A percentile compares a stretch with the other conserved stretches of the same genome.
These are phyloP conservation scores for Hirschfeldia incana DNA, from an alignment of 345 rosid species.

Conservation along the genomic window DNA sequence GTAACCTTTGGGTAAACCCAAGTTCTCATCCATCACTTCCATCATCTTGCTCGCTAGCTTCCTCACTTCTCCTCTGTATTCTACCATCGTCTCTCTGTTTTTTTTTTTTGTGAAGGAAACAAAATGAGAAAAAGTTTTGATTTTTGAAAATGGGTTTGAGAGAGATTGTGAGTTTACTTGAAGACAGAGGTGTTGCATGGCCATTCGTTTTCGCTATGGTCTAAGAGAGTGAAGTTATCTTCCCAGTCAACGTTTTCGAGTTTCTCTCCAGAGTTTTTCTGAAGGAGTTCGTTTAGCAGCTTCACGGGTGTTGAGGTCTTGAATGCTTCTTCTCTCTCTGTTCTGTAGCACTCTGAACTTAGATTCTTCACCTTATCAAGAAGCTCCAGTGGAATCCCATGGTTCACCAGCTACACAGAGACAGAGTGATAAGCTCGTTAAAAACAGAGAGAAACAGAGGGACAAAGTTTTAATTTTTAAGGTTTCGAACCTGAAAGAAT, in stretches of 20 bases:
- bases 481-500: slow-evolving; percentile 70
- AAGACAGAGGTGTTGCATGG: slow-evolving; percentile 56
- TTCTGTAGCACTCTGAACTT: slow-evolving; percentile 52
- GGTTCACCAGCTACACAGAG: slow-evolving; percentile 64
- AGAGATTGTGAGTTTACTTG: slow-evolving; percentile 49
- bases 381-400: slow-evolving; percentile 71
- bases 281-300: slow-evolving; percentile 46
- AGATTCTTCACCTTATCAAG: slow-evolving; percentile 75
- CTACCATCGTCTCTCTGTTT: slow-evolving; percentile 72
- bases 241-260: slow-evolving; percentile 81
- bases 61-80: slow-evolving; percentile 70
- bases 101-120: neutral
- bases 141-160: neutral
- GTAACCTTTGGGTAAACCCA: slow-evolving; percentile 67
- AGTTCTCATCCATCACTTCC: slow-evolving; percentile 91
- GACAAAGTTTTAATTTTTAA: neutral
- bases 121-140: neutral
- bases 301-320: slow-evolving; percentile 52
- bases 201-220: slow-evolving; percentile 58
- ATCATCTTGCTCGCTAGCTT: slow-evolving; percentile 65
- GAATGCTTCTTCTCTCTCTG: slow-evolving; percentile 75
- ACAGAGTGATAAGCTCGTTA: neutral
- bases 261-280: slow-evolving; percentile 45
- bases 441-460: neutral
- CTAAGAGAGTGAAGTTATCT: slow-evolving; percentile 68